Percentiles rank a stretch among this genome's conserved stretches.
Evolutionary conservation across 2,329 filamentous ascomycete species (phyloP).

Genomic region (Trichophyton equinum): DNA sequence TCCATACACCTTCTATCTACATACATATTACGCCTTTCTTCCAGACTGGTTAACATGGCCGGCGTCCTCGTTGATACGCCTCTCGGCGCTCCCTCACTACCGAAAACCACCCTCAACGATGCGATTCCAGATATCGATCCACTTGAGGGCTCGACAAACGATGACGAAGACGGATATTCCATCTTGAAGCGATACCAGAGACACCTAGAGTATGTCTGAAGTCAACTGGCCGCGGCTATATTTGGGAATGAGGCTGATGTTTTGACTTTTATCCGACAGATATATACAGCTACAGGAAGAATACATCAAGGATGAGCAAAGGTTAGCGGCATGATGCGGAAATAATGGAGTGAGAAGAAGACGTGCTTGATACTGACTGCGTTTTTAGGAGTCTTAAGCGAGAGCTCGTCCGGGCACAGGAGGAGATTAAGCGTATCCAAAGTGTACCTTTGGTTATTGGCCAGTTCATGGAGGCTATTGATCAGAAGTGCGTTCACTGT

Average conservation of each 20-base stretch:
- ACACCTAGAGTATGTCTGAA: conserved; percentile 66
- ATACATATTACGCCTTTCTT: neutral
- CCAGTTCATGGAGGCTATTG: conserved; percentile 99
- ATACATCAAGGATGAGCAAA: conserved; percentile 99
- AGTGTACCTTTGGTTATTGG: conserved; percentile 96
- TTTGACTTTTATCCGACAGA: conserved; percentile 32
- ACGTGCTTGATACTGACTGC: neutral
- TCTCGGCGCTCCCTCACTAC: conserved; percentile 48
- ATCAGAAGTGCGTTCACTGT: conserved; percentile 66
- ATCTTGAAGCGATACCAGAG: conserved; percentile 92
- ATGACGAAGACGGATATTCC: conserved; percentile 84
- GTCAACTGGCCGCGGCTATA: neutral
- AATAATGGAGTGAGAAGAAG: neutral
- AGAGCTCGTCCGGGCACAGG: conserved; percentile 90
- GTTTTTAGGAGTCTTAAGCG: conserved; percentile 72
- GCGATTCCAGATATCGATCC: conserved; percentile 83
- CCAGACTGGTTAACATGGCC: conserved; percentile 50
- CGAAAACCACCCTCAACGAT: conserved; percentile 61
- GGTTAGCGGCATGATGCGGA: conserved; percentile 38
- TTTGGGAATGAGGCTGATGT: neutral
- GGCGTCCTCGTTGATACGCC: conserved; percentile 77
- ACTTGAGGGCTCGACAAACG: conserved; percentile 68
- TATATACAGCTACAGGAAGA: conserved; percentile 98
- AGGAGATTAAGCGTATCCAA: conserved; percentile 99
- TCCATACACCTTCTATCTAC: neutral